Conservation (phyloP, 2,329 filamentous ascomycete species). For the Penicillium sp. region DNA sequence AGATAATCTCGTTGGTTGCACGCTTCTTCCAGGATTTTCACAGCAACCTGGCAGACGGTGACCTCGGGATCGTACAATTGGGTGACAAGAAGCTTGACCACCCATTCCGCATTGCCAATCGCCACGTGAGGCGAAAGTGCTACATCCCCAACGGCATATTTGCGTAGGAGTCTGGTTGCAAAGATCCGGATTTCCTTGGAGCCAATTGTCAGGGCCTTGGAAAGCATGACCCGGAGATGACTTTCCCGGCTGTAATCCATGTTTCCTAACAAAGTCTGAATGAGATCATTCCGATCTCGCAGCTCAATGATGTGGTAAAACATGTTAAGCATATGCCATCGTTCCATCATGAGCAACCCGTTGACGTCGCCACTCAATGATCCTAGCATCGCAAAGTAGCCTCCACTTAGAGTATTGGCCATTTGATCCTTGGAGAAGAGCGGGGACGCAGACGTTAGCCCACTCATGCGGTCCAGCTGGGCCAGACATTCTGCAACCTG, state of each 20-base stretch:
- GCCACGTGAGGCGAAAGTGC: slow-evolving; percentile 33
- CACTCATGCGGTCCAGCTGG: slow-evolving; percentile 82
- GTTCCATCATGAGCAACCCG: slow-evolving; percentile 84
- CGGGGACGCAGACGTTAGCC: slow-evolving; percentile 67
- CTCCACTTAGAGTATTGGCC: slow-evolving; percentile 80
- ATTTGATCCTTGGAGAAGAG: slow-evolving; percentile 86
- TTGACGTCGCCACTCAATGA: slow-evolving; percentile 77
- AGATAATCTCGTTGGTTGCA: slow-evolving; percentile 89
- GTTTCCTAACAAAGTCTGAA: slow-evolving; percentile 81
- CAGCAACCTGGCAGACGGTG: slow-evolving; percentile 90
- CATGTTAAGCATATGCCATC: slow-evolving; percentile 99
- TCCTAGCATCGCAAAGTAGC: slow-evolving; percentile 92
- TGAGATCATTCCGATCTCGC: slow-evolving; percentile 84
- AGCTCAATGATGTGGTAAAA: slow-evolving; percentile 97
- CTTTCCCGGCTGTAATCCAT: slow-evolving; percentile 89
- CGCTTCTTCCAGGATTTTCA: slow-evolving; percentile 95
- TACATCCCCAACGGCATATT: slow-evolving; percentile 69
- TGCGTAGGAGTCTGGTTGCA: slow-evolving; percentile 79
- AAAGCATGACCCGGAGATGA: slow-evolving; percentile 86
- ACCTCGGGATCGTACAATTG: slow-evolving; percentile 97
- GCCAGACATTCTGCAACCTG: slow-evolving; percentile 95
- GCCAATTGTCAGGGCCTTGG: slow-evolving; percentile 87
- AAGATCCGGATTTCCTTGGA: slow-evolving; percentile 89
- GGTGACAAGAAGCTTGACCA: slow-evolving; percentile 93
- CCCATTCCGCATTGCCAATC: slow-evolving; percentile 80